Conservation (phyloP, 2,329 filamentous ascomycete genomes). For the Claviceps spartinae region DNA sequence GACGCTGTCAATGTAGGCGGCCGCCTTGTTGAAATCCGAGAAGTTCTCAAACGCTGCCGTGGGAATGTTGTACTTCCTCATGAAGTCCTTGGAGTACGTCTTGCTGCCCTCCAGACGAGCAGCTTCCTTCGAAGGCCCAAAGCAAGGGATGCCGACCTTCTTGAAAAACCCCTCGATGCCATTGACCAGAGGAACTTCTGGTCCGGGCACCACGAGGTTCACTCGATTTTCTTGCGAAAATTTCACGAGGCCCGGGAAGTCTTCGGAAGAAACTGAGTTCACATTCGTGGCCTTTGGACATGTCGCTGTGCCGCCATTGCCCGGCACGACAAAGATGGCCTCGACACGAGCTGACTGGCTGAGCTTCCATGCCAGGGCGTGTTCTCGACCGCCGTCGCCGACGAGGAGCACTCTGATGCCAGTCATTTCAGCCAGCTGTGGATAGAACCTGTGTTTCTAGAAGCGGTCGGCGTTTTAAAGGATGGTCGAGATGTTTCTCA, state of each 20-base stretch:
- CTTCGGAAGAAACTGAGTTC: constrained; percentile 51
- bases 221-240: constrained; percentile 61
- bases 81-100: constrained; percentile 95
- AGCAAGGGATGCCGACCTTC: constrained; percentile 59
- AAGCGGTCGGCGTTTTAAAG: neutral
- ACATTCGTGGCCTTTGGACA: constrained; percentile 64
- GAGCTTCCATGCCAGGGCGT: constrained; percentile 89
- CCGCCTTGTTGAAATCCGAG: constrained; percentile 57
- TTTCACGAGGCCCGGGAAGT: constrained; percentile 64
- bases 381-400: constrained; percentile 87
- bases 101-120: constrained; percentile 93
- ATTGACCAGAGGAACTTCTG: constrained; percentile 81
- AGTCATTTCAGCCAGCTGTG: constrained; percentile 11
- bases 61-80: constrained; percentile 79
- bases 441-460: neutral
- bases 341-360: constrained; percentile 71
- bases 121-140: constrained; percentile 74
- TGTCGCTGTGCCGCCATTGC: constrained; percentile 74
- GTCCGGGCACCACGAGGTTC: constrained; percentile 78
- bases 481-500: neutral
- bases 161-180: constrained; percentile 79
- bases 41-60: constrained; percentile 90
- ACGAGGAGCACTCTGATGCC: constrained; percentile 65
- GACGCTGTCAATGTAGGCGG: constrained; percentile 58
- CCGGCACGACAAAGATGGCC: constrained; percentile 56